Evolutionary conservation across 805 yeast genomes (phyloP), one percentile per base, ranked within the genome.

Genomic region (Barnettozyma vustinii): DNA sequence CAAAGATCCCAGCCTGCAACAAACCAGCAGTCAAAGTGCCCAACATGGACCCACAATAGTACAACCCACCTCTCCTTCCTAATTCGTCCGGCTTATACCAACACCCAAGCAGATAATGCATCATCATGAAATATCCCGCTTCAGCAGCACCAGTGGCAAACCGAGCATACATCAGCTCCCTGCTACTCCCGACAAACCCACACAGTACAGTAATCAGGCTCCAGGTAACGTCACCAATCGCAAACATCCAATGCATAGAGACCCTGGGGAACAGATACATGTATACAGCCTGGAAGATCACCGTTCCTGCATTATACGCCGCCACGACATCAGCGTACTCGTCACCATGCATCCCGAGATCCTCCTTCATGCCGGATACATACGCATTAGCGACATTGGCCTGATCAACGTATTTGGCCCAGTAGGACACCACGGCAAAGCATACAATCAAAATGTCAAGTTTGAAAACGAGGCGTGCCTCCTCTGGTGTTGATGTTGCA

Each of bases 261-360:
- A 74, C 61, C 27, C 78, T 73, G 46, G 76, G 75, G 42, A 84
- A 67, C 18, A 80, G 58, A 56, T 76, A 80, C 63, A 80, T 67
- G 68, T 80, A 80, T 1, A 88, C 87, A 30, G 83, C 60, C 62
- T 82, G 84, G 62, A 81, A 79, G 12, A 84, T 63, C 40, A 78
- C 74, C 49, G 76, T 71, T 43, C 87, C 90, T 37, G 80, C 75
- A 35, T 72, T 73, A 64, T 75, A 85, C 60, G 81, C 62, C 12
- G 76, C 79, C 53, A 79, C 83, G 6, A 82, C 74, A 54, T 81
- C 68, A 44, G 80, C 77, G 50, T 82, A 71, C 55, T 84, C 87
- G 57, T 82, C 79, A 12, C 86, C 87, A 1, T 18, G 51, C 72
- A 74, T 69, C 9, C 55, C 47, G 40, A 66, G 67, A 51, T 70